These are phyloP conservation scores for Entomortierella parvispora DNA, from an alignment of 192 early-diverging fungal species.

Conservation along the genomic window DNA sequence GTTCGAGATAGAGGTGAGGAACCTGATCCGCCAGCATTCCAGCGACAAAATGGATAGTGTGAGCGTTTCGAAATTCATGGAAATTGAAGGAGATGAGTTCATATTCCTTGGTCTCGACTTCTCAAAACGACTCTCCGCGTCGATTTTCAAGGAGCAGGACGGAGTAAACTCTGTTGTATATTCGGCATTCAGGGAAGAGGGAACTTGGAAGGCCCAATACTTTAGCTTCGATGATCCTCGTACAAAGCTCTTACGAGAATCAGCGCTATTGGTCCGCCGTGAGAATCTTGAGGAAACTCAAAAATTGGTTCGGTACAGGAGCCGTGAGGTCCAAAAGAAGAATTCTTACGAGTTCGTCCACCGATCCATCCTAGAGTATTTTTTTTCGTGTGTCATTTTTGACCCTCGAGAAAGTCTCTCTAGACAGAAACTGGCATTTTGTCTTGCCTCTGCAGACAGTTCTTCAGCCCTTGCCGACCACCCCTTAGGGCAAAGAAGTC, in stretches of 20 bases:
- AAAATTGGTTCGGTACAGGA: too few relatives aligned
- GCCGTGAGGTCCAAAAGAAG: too few relatives aligned
- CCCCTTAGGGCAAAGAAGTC: background rate
- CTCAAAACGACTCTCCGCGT: background rate
- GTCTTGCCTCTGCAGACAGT: background rate
- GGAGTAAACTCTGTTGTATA: background rate
- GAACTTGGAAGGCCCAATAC: background rate
- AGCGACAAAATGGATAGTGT: background rate
- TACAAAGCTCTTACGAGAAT: background rate
- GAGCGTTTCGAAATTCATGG: background rate
- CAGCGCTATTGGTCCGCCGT: background rate
- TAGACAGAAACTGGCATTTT: background rate
- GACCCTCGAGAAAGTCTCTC: background rate
- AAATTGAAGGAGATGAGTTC: background rate
- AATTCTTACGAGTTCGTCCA: background rate
- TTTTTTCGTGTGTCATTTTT: background rate
- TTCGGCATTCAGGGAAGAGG: background rate
- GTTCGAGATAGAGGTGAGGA: too few relatives aligned
- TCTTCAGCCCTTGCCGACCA: background rate
- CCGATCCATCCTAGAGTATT: background rate
- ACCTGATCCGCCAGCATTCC: background rate
- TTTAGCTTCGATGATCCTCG: background rate
- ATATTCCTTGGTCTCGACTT: background rate
- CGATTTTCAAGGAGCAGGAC: slow-evolving; percentile 1
- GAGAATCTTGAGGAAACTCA: background rate